Evolutionary conservation across 1,139 yeast genomes (phyloP).

Genomic region (Magnusiomyces sp.): DNA sequence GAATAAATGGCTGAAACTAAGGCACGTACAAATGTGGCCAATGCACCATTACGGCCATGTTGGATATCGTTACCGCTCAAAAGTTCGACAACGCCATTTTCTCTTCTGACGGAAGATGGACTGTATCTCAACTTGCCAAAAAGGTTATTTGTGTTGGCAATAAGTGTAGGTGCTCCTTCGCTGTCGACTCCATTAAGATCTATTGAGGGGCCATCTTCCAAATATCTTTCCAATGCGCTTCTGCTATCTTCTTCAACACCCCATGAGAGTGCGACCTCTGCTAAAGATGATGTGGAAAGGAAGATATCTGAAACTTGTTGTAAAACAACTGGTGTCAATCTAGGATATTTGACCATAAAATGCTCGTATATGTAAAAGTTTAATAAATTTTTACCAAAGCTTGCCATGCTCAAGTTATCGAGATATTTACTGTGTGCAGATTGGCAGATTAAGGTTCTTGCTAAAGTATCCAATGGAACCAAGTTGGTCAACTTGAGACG

Average conservation of each 20-base stretch:
- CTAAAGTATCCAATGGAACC: slow-evolving; percentile 59
- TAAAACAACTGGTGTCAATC: slow-evolving; percentile 75
- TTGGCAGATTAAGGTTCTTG: slow-evolving; percentile 66
- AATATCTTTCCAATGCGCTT: slow-evolving; percentile 55
- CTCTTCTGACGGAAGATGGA: slow-evolving; percentile 25
- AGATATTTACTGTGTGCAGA: slow-evolving; percentile 40
- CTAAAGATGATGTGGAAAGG: slow-evolving; percentile 56
- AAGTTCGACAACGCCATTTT: slow-evolving; percentile 37
- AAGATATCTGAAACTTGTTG: slow-evolving; percentile 67
- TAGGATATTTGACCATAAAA: slow-evolving; percentile 69
- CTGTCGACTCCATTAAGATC: slow-evolving; percentile 8
- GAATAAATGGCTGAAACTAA: slow-evolving; percentile 38
- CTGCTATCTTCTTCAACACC: slow-evolving; percentile 75
- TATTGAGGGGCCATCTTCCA: slow-evolving; percentile 32
- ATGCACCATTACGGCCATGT: slow-evolving; percentile 33
- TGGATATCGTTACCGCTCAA: slow-evolving; percentile 28
- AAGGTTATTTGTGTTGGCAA: slow-evolving; percentile 10
- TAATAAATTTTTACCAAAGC: slow-evolving; percentile 70
- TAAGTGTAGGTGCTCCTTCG: slow-evolving; percentile 4
- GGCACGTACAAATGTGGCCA: slow-evolving; percentile 46
- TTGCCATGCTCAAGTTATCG: slow-evolving; percentile 71
- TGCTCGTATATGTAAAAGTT: slow-evolving; percentile 70
- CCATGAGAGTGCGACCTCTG: slow-evolving; percentile 63
- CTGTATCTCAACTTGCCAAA: slow-evolving; percentile 30
- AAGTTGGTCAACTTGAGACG: slow-evolving; percentile 44